Conservation (phyloP, 2,329 filamentous ascomycete genomes). For the Geosmithia putterillii region DNA sequence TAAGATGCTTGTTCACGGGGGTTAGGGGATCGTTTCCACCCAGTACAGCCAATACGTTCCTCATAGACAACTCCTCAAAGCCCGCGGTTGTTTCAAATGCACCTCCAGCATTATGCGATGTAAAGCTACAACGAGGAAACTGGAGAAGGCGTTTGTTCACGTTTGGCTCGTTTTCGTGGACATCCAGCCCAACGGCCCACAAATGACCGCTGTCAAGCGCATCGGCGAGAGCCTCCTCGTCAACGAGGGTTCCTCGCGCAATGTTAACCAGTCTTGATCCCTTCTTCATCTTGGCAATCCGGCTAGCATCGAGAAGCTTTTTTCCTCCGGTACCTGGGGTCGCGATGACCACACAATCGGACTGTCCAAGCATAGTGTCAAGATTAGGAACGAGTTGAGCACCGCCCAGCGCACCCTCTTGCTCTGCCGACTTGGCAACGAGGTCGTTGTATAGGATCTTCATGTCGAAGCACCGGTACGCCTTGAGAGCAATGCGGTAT, state of each 20-base stretch:
- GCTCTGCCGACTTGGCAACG: slow-evolving; percentile 26
- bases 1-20: slow-evolving; percentile 47
- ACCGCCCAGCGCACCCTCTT: slow-evolving; percentile 23
- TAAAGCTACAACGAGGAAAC: slow-evolving; percentile 29
- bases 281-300: slow-evolving; percentile 35
- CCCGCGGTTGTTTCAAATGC: slow-evolving; percentile 54
- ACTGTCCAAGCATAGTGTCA: slow-evolving; percentile 33
- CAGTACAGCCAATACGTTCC: slow-evolving; percentile 51
- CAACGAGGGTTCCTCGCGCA: slow-evolving; percentile 50
- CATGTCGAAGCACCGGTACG: slow-evolving; percentile 50
- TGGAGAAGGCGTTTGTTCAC: slow-evolving; percentile 32
- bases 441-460: slow-evolving; percentile 51
- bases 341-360: slow-evolving; percentile 52
- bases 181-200: slow-evolving; percentile 46
- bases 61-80: slow-evolving; percentile 54
- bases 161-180: slow-evolving; percentile 47
- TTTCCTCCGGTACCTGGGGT: slow-evolving; percentile 28
- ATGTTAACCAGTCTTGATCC: slow-evolving; percentile 53
- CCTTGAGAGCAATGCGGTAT: slow-evolving; percentile 43
- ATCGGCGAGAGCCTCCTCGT: slow-evolving; percentile 49
- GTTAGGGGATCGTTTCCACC: slow-evolving; percentile 38
- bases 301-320: slow-evolving; percentile 30
- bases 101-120: slow-evolving; percentile 57
- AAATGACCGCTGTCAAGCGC: slow-evolving; percentile 42
- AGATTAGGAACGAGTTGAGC: slow-evolving; percentile 40